A percentile compares a stretch with the other conserved stretches of the same genome.
phyloP scores from a whole-genome alignment of 257 asterid genomes.

The Nicotiana paniculata region DNA sequence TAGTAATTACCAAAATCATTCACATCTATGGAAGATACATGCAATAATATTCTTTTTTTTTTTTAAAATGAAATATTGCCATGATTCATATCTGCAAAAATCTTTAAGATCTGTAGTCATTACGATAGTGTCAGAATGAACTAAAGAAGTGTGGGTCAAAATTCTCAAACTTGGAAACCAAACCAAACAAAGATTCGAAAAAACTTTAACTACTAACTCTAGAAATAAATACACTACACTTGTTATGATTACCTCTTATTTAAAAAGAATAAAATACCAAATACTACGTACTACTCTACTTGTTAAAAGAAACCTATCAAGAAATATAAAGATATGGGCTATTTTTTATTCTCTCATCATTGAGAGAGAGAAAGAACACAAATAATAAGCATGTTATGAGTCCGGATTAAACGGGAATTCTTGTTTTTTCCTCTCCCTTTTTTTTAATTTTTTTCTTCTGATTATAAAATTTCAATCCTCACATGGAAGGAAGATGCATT shows the following conservation, averaged over 20 bases:
- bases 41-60: not conserved
- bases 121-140: constrained; percentile 2
- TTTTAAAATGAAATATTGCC: not conserved
- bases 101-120: constrained; percentile 1
- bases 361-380: not conserved
- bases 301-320: not conserved
- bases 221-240: not conserved
- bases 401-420: not conserved
- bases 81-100: not conserved
- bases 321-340: not conserved
- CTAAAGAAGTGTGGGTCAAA: not conserved
- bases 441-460: too few relatives aligned
- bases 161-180: not conserved
- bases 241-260: not conserved
- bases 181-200: constrained; percentile 10
- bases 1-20: not conserved
- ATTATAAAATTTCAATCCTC: not conserved
- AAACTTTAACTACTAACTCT: not conserved
- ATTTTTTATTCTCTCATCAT: not conserved
- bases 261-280: not conserved
- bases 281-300: not conserved
- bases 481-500: not conserved
- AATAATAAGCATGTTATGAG: not conserved
- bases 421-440: not conserved
- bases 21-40: constrained; percentile 2